These are phyloP conservation scores for Nelumbo lutea DNA, from an alignment of 164 flowering plant genomes.

Conservation along the genomic window DNA sequence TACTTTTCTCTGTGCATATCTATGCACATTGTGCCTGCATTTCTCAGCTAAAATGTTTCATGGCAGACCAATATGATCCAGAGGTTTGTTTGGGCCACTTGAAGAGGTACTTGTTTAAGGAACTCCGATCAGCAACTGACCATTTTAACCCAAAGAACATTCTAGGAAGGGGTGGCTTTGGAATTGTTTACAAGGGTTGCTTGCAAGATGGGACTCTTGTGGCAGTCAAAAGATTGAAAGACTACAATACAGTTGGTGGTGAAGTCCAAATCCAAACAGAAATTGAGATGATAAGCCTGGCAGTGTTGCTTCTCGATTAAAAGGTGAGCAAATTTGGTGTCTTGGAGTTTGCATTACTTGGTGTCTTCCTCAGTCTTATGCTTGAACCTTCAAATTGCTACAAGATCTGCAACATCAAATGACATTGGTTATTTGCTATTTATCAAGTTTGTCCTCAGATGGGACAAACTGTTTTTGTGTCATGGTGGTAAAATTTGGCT, in stretches of 20 bases:
- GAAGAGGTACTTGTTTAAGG: slow-evolving; percentile 56
- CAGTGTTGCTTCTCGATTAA: slow-evolving; percentile 67
- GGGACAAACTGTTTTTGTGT: too few species aligned
- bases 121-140: slow-evolving; percentile 71
- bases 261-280: too few species aligned
- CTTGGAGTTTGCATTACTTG: too few species aligned
- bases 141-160: slow-evolving; percentile 45
- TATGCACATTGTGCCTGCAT: background rate
- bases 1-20: background rate
- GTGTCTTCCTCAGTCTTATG: too few species aligned
- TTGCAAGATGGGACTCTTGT: slow-evolving; percentile 50
- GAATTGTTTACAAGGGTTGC: too few species aligned
- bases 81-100: too few species aligned
- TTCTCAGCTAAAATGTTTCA: slow-evolving; percentile 7
- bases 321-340: slow-evolving; percentile 31
- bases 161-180: too few species aligned
- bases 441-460: too few species aligned
- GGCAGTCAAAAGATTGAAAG: slow-evolving; percentile 29
- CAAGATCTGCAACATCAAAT: too few species aligned
- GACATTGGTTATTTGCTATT: too few species aligned
- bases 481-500: too few species aligned
- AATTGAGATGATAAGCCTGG: slow-evolving; percentile 9
- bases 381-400: too few species aligned
- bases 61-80: slow-evolving; percentile 52
- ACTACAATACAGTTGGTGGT: slow-evolving; percentile 30